Evolutionary conservation across 2,329 filamentous ascomycete species (phyloP), one percentile per base, ranked within the genome.

Genomic region (Ophiostoma quercus): DNA sequence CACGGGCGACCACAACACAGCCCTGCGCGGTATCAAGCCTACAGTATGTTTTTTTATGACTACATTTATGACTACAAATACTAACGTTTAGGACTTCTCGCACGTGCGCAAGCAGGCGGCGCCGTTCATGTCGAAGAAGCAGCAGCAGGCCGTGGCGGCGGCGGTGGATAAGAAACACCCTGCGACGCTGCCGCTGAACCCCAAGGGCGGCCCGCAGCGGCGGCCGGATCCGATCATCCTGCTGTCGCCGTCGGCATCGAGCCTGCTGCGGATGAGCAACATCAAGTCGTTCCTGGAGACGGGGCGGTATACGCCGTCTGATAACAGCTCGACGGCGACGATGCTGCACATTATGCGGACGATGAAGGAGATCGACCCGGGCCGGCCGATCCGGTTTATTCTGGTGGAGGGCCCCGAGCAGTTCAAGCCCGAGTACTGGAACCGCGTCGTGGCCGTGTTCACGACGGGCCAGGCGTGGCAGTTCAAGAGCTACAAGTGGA

Each of bases 341-440:
- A 93, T 97, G 82, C 86, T 98, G 70, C 91, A 97, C 77, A 89
- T 97, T 73, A 89, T 88, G 72, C 93, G 95, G 63, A 81, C 85
- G 22, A 85, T 98, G 74, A 91, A 90, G 70, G 82, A 84, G 57
- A 85, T 95, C 74, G 88, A 92, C 76, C 82, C 90, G 2, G 82
- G 83, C 68, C 88, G 90, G 19, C 90, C 92, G 0, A 88, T 95
- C 76, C 92, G 94, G 66, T 99, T 99, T 83, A 96, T 98, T 77
- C 88, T 99, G 54, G 94, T 98, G 69, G 95, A 99, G 79, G 90
- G 90, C 22, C 91, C 94, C 0, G 90, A 96, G 77, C 91, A 95
- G 79, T 99, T 99, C 85, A 96, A 97, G 79, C 95, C 95, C 0
- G 94, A 98, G 77, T 97, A 98, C 83, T 99, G 95, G 95, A 90